Evolutionary conservation across 108 stramenopile species (phyloP).

Genomic region (Pseudonitzschia multiseries): DNA sequence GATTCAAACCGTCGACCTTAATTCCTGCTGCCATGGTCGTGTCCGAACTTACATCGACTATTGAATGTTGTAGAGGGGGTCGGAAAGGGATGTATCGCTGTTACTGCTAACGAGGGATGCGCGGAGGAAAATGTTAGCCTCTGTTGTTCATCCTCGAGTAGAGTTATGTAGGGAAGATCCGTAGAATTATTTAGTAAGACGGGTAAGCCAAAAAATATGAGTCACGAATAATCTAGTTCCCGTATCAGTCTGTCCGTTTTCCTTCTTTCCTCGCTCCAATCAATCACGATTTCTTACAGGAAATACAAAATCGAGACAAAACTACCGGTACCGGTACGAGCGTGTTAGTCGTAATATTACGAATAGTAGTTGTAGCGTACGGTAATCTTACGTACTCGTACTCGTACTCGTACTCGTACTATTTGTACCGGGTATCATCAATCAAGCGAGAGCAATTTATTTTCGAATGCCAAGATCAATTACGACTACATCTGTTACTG

Average conservation of each 20-base stretch:
- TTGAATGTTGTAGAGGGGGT: slow-evolving; percentile 6
- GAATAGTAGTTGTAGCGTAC: too few species aligned
- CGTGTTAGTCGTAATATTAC: too few species aligned
- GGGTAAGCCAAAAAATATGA: slow-evolving; percentile 16
- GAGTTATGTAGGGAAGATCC: background rate
- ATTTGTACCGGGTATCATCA: too few species aligned
- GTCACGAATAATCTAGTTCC: slow-evolving; percentile 1
- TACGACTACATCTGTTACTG: too few species aligned
- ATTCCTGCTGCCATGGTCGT: background rate
- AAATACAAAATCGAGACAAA: too few species aligned
- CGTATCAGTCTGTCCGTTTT: background rate
- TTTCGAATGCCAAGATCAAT: too few species aligned
- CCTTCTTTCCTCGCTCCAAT: background rate
- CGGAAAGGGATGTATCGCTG: background rate
- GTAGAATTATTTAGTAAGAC: slow-evolving; percentile 20
- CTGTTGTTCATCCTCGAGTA: background rate
- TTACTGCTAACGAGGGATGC: background rate
- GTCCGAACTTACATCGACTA: slow-evolving; percentile 1
- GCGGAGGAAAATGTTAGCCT: background rate
- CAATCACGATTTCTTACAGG: background rate
- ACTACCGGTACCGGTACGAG: too few species aligned
- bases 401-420: too few species aligned
- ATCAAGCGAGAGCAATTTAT: too few species aligned
- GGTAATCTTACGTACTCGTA: too few species aligned
- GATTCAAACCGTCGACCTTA: background rate